Conservation (phyloP, 2,329 filamentous ascomycete genomes). For the Xylariaceae sp. region DNA sequence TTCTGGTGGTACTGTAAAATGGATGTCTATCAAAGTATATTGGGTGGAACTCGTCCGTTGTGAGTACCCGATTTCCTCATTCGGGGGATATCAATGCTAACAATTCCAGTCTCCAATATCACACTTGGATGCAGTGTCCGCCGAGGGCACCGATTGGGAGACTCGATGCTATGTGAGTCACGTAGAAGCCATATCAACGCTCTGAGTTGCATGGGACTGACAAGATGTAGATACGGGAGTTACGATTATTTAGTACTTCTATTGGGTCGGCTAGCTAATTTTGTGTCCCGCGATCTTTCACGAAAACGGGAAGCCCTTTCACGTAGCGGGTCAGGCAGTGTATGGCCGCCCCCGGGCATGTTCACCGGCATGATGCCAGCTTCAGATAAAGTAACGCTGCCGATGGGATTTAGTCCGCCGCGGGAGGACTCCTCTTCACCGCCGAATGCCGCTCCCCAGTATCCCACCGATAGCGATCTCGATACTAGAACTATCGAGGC, state of each 20-base stretch:
- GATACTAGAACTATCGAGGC: slow-evolving; percentile 63
- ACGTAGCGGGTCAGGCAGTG: slow-evolving; percentile 50
- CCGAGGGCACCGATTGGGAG: slow-evolving; percentile 75
- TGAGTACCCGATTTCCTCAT: slow-evolving; percentile 44
- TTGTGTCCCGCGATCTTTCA: slow-evolving; percentile 68
- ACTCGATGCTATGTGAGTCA: slow-evolving; percentile 61
- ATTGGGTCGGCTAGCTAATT: slow-evolving; percentile 72
- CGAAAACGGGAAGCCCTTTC: slow-evolving; percentile 68
- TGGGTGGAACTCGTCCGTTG: slow-evolving; percentile 82
- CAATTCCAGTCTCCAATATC: slow-evolving; percentile 63
- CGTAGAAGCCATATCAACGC: neutral
- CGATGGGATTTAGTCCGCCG: slow-evolving; percentile 51
- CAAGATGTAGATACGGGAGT: slow-evolving; percentile 64
- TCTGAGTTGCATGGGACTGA: slow-evolving; percentile 21
- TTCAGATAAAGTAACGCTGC: slow-evolving; percentile 43
- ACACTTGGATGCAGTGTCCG: slow-evolving; percentile 78
- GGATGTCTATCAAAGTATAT: slow-evolving; percentile 83
- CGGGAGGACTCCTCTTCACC: slow-evolving; percentile 36
- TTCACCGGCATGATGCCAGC: slow-evolving; percentile 54
- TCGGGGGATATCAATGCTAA: slow-evolving; percentile 7
- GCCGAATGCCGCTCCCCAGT: slow-evolving; percentile 34
- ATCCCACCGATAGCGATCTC: slow-evolving; percentile 50
- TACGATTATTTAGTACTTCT: slow-evolving; percentile 83
- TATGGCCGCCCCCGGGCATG: slow-evolving; percentile 37
- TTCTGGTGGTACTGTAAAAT: slow-evolving; percentile 97